phyloP scores from a whole-genome alignment of 2,329 filamentous ascomycete genomes.

The Zymoseptoria brevis region DNA sequence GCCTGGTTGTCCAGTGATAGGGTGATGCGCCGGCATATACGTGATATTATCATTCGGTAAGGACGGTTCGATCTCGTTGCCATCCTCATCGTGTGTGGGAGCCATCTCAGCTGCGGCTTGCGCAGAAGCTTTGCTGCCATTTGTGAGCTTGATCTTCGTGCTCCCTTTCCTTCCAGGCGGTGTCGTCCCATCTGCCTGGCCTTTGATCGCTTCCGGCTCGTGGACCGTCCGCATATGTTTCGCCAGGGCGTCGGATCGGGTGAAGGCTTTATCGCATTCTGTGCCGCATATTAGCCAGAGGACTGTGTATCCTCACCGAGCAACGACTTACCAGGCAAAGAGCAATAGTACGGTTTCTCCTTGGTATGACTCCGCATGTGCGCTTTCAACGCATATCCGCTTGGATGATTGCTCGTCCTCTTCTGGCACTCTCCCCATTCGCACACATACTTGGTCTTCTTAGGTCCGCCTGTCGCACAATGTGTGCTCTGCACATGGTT shows the following conservation, averaged over 20 bases:
- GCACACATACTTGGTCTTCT: slow-evolving; percentile 96
- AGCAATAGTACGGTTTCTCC: slow-evolving; percentile 97
- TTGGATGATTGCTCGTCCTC: slow-evolving; percentile 87
- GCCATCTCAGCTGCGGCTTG: slow-evolving; percentile 18
- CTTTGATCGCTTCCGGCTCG: slow-evolving; percentile 75
- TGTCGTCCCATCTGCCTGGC: slow-evolving; percentile 60
- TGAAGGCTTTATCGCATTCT: slow-evolving; percentile 98
- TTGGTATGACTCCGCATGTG: slow-evolving; percentile 97
- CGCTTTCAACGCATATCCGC: slow-evolving; percentile 88
- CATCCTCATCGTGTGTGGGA: slow-evolving; percentile 25
- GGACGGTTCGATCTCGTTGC: slow-evolving; percentile 26
- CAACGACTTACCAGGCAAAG: slow-evolving; percentile 64
- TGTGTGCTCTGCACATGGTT: slow-evolving; percentile 70
- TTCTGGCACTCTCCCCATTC: slow-evolving; percentile 87
- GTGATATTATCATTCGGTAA: slow-evolving; percentile 48
- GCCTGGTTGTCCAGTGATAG: slow-evolving; percentile 46
- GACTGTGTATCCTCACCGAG: neutral
- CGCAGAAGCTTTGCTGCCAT: slow-evolving; percentile 23
- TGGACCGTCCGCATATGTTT: slow-evolving; percentile 99
- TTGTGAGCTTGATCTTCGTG: slow-evolving; percentile 37
- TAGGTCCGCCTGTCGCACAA: slow-evolving; percentile 60
- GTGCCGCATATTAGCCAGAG: slow-evolving; percentile 7
- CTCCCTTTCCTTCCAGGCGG: slow-evolving; percentile 39
- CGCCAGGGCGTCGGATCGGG: slow-evolving; percentile 85
- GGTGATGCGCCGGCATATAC: slow-evolving; percentile 52